Base-by-base conservation (phyloP, 139 green algal species). In the Pleodorina starrii region DNA sequence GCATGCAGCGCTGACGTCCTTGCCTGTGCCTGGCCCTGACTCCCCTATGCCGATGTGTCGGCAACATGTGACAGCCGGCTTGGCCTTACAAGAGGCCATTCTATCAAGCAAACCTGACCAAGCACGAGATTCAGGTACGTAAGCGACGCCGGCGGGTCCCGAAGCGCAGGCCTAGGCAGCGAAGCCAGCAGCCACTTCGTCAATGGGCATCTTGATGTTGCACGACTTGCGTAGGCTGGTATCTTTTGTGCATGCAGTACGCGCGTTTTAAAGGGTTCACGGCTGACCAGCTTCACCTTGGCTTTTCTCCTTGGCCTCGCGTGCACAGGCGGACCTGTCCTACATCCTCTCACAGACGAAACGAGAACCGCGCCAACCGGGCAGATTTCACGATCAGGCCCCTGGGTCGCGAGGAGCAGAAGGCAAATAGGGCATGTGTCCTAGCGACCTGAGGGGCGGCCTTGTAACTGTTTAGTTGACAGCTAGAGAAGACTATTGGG, bases 31-130 rank as follows among this genome's bases (percentile, higher is more conserved):
- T 66, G 25, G 54, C 54, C 54, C 54, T 66, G 5, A 66, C 54
- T 66, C 21, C 75, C 1, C 29, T 35, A 19, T 42, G 29, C 17
- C 17, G 32, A 27, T 43, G 7, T 19, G 6, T 44, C 23, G 9
- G 66, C 32, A 21, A 35, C 36, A 35, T 6, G 35, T 44, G 79
- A 36, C 66, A 88, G 82, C 82, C 82, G 25, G 63, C 82, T 5
- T 88, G 82, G 51, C 88, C 88, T 38, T 91, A 91, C 35, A 91
- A 91, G 44, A 46, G 81, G 50, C 88, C 88, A 29, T 91, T 91
- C 44, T 91, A 89, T 63, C 79, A 91, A 43, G 51, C 88, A 16
- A 66, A 80, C 5, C 57, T 91, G 6, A 79, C 57, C 25, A 86
- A 81, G 29, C 66, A 73, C 27, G 88, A 91, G 57, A 91, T 91